Conservation (phyloP, 352 stramenopile species). For the Pythium volutum region DNA sequence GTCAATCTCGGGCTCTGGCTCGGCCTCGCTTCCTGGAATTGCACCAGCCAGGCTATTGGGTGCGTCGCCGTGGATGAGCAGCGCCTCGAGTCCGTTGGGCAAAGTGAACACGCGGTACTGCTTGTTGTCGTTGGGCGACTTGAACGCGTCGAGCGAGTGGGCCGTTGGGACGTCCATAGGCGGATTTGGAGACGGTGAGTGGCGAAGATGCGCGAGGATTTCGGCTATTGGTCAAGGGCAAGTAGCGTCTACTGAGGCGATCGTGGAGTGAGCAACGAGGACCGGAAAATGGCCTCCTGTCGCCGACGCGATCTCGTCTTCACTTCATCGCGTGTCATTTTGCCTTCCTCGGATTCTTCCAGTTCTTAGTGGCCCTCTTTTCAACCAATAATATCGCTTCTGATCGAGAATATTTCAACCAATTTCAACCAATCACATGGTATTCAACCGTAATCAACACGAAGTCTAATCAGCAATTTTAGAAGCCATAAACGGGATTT, state of each 20-base stretch:
- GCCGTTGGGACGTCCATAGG: neutral
- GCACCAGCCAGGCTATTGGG: neutral
- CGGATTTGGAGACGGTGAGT: neutral
- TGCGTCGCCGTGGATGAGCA: slow-evolving; percentile 30
- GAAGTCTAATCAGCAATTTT: too few species aligned
- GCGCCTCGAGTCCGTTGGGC: slow-evolving; percentile 44
- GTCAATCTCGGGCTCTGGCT: slow-evolving; percentile 30
- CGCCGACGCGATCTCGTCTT: neutral
- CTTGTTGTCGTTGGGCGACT: slow-evolving; percentile 45
- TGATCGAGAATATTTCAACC: too few species aligned
- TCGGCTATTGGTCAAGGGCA: neutral
- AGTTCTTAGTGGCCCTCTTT: slow-evolving; percentile 22
- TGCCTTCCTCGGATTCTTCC: slow-evolving; percentile 23
- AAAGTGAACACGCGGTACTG: slow-evolving; percentile 51
- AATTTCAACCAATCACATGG: slow-evolving; percentile 1
- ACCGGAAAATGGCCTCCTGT: neutral
- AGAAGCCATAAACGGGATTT: neutral
- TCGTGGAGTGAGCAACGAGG: neutral
- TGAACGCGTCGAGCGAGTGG: slow-evolving; percentile 33
- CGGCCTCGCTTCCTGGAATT: neutral
- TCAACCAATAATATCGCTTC: slow-evolving; percentile 21
- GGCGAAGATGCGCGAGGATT: neutral
- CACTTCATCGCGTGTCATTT: slow-evolving; percentile 11
- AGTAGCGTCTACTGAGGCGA: neutral
- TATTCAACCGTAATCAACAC: too few species aligned